Evolutionary conservation across 192 early-diverging fungal genomes (phyloP).

Genomic region (Pilaira anomala): DNA sequence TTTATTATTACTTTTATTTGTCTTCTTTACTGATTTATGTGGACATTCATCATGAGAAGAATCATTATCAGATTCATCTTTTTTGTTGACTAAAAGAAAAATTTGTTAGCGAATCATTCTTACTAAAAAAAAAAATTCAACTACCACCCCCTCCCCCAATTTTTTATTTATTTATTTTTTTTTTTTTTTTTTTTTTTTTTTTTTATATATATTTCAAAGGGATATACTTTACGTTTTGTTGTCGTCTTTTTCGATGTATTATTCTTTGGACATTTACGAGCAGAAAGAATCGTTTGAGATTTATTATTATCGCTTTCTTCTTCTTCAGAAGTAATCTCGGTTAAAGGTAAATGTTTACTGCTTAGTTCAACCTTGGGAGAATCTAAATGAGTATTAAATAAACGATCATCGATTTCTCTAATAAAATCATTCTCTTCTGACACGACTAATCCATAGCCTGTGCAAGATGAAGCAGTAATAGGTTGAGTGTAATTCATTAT

Average conservation of each 20-base stretch:
- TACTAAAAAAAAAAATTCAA: conserved; percentile 2
- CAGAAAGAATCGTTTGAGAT: neutral
- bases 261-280: conserved; percentile 3
- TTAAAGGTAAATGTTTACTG: no score
- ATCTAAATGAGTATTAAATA: conserved; percentile 9
- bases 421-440: neutral
- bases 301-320: neutral
- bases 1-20: neutral
- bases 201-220: neutral
- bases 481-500: neutral
- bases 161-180: neutral
- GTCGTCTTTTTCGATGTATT: neutral
- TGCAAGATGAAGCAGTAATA: neutral
- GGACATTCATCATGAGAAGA: neutral
- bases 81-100: neutral
- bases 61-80: conserved; percentile 14
- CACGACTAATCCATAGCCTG: neutral
- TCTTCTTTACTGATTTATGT: neutral
- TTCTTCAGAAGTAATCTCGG: neutral
- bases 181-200: neutral
- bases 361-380: neutral
- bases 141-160: no score
- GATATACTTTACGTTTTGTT: neutral
- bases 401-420: conserved; percentile 11
- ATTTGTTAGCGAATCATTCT: neutral